Conservation (phyloP, 1,284 basidiomycete species). For the Sanguinoderma infundibulare region DNA sequence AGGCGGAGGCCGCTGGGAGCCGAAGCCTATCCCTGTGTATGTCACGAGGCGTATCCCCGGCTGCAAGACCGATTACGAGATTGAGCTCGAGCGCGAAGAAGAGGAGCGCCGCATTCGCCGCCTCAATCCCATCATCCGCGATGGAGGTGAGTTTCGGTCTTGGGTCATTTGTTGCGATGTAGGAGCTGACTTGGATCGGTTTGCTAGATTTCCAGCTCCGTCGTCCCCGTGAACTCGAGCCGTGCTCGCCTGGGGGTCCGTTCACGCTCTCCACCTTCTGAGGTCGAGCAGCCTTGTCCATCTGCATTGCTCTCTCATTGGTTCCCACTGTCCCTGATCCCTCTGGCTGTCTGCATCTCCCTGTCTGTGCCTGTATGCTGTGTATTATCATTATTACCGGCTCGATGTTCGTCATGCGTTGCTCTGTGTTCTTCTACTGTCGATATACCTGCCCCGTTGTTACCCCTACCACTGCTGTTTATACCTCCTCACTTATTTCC, state of each 20-base stretch:
- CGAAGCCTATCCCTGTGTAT: constrained; percentile 49
- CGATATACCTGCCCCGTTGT: constrained; percentile 24
- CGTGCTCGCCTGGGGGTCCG: constrained; percentile 37
- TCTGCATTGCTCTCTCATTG: constrained; percentile 2
- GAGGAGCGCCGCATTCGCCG: constrained; percentile 49
- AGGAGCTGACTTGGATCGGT: constrained; percentile 16
- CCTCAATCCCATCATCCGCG: constrained; percentile 62
- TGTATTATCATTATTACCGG: constrained; percentile 26
- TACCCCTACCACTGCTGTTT: constrained; percentile 25
- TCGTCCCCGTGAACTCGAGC: constrained; percentile 51
- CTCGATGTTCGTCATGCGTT: constrained; percentile 8
- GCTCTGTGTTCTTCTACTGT: constrained; percentile 24
- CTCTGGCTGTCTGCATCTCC: constrained; percentile 1
- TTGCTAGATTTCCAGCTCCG: constrained; percentile 63
- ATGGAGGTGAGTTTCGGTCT: constrained; percentile 51
- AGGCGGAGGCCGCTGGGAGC: constrained; percentile 78
- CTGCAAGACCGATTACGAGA: constrained; percentile 64
- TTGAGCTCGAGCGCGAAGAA: constrained; percentile 69
- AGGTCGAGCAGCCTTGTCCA: neutral
- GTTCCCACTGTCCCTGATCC: neutral
- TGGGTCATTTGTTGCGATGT: neutral
- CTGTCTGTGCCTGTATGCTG: constrained; percentile 23
- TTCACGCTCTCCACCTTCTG: constrained; percentile 56
- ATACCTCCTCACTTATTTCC: constrained; percentile 21
- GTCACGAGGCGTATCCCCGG: constrained; percentile 62